phyloP scores from a whole-genome alignment of 2,329 filamentous ascomycete species.

The Colletotrichum sp. region DNA sequence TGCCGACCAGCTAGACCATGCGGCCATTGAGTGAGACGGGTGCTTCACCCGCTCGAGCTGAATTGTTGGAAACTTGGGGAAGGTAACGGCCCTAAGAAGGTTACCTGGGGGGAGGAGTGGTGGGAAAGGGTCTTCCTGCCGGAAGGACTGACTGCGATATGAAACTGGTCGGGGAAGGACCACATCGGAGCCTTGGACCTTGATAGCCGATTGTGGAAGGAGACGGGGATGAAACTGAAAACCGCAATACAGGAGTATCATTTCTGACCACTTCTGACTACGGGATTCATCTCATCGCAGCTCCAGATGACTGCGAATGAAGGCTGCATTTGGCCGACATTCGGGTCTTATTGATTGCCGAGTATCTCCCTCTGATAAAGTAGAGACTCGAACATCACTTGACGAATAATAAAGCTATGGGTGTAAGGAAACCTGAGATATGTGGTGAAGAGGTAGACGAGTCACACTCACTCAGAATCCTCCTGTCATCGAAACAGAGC shows the following conservation, averaged over 20 bases:
- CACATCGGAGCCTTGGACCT: neutral
- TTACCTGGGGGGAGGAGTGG: neutral
- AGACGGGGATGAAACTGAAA: rapidly evolving
- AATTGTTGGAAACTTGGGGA: neutral
- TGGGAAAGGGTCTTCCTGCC: neutral
- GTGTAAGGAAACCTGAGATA: no score
- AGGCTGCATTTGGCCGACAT: no score
- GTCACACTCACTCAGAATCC: no score
- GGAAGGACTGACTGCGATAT: neutral
- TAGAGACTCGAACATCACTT: no score
- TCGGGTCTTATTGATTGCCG: no score
- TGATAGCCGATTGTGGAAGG: neutral
- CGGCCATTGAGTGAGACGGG: neutral
- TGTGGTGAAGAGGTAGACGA: no score
- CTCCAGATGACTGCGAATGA: no score
- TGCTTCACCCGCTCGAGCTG: neutral
- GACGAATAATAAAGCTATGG: no score
- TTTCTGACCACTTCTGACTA: neutral
- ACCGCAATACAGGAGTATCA: neutral
- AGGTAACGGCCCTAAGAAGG: neutral
- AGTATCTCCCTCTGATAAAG: no score
- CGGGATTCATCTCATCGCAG: neutral
- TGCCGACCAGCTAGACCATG: neutral
- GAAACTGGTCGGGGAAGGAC: neutral
- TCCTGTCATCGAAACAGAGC: no score